phyloP scores from a whole-genome alignment of 176 grass and related monocot genomes.

The Echinochloa phyllopogon region DNA sequence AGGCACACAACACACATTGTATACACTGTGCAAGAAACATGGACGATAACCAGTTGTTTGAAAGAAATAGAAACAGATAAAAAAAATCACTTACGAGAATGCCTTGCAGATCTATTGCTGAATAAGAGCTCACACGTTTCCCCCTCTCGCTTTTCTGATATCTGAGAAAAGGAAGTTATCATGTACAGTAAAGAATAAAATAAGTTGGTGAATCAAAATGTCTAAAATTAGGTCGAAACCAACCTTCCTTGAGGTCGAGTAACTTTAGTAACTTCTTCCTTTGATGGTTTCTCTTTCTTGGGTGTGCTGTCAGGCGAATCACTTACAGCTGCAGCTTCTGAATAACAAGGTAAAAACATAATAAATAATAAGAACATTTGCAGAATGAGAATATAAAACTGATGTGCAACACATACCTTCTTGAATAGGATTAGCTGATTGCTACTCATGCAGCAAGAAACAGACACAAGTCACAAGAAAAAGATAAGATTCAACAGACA shows the following conservation, averaged over 20 bases:
- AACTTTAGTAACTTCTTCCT: constrained; percentile 58
- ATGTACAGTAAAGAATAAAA: constrained; percentile 3
- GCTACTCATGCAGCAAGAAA: constrained; percentile 50
- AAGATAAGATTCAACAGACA: constrained; percentile 26
- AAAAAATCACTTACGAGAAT: constrained; percentile 72
- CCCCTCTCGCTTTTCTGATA: constrained; percentile 96
- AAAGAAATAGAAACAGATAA: constrained; percentile 3
- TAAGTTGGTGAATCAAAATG: neutral
- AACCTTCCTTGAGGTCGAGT: constrained; percentile 94
- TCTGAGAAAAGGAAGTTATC: constrained; percentile 51
- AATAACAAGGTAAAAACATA: neutral
- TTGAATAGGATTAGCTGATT: constrained; percentile 61
- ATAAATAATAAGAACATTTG: constrained; percentile 17
- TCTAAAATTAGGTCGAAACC: constrained; percentile 13
- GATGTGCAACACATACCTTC: constrained; percentile 61
- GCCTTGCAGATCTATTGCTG: constrained; percentile 94
- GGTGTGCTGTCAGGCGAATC: constrained; percentile 53
- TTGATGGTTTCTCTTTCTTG: constrained; percentile 55
- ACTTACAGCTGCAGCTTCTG: constrained; percentile 53
- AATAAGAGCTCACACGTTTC: constrained; percentile 77
- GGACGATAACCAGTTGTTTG: neutral
- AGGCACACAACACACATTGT: neutral
- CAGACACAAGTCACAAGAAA: neutral
- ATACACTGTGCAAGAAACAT: neutral
- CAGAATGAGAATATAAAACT: neutral